Base-by-base conservation (phyloP, 768 basidiomycete genomes). In the button mushroom (Agaricus bisporus) region DNA sequence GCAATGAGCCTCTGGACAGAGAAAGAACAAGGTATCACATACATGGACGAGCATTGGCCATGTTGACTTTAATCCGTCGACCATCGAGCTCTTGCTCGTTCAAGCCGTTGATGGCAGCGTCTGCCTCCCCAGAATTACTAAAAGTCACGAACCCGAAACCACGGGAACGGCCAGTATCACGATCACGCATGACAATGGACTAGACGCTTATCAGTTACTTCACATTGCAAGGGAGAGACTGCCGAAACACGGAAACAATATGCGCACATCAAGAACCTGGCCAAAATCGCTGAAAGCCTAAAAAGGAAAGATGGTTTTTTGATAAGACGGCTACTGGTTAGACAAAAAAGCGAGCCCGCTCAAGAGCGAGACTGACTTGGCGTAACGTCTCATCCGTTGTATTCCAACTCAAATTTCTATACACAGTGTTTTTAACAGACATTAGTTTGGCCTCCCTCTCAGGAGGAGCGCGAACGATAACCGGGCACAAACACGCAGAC, bases 131-230 rank as follows among this genome's bases (percentile, higher is more conserved):
- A 11, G 64, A 41, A 45, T 69, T 66, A 58, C 74, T 68, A 69
- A 75, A 94, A 51, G 90, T 94, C 57, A 98, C 94, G 73, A 98
- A 98, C 58, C 95, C 95, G 69, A 98, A 98, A 65, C 95, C 95
- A 67, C 95, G 88, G 59, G 92, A 95, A 66, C 95, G 91, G 56
- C 91, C 90, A 60, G 95, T 98, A 67, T 97, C 95, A 67, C 94
- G 91, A 75, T 98, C 95, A 75, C 91, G 88, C 94, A 95, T 95
- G 70, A 95, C 93, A 73, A 95, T 93, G 62, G 88, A 89, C 92
- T 97, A 71, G 60, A 71, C 68, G 48, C 46, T 9, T 26, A 54
- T 54, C 41, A 54, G 53, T 18, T 15, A 32, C 1, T n/a, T 5
- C 6, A 25, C 5, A 48, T 41, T 29, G 32, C 17, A 54, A 32